A percentile compares a stretch with the other conserved stretches of the same genome.
Evolutionary conservation across 1,284 basidiomycete species (phyloP).

Genomic region (Ustilago curta): DNA sequence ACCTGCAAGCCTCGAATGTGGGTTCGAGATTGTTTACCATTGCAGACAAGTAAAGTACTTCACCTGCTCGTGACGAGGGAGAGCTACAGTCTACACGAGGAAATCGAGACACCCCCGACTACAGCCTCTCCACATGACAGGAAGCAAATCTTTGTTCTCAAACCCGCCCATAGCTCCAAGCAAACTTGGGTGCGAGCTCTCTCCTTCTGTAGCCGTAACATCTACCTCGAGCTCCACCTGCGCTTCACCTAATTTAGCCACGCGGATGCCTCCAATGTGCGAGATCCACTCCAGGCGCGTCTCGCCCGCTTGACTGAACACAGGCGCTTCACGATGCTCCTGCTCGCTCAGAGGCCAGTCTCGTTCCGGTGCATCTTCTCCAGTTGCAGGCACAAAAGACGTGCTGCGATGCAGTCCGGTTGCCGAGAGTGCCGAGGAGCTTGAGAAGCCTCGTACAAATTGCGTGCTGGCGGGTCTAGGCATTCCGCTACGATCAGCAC

Average conservation of each 20-base stretch:
- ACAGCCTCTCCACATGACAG: conserved; percentile 56
- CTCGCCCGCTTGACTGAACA: conserved; percentile 56
- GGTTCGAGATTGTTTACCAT: background rate
- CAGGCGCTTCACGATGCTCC: conserved; percentile 48
- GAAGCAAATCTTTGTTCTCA: conserved; percentile 47
- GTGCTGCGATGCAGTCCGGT: conserved; percentile 32
- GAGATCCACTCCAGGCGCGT: conserved; percentile 64
- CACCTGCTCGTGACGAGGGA: too few species aligned
- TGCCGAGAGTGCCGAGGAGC: conserved; percentile 33
- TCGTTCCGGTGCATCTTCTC: conserved; percentile 17
- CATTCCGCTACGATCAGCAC: conserved; percentile 19
- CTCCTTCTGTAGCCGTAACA: background rate
- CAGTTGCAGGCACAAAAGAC: conserved; percentile 16
- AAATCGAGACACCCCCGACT: conserved; percentile 52
- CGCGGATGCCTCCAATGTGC: conserved; percentile 61
- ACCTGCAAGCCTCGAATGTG: background rate
- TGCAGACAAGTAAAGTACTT: background rate
- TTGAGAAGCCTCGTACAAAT: conserved; percentile 45
- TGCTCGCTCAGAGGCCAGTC: conserved; percentile 46
- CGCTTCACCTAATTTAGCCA: conserved; percentile 49
- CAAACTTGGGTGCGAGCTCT: conserved; percentile 18
- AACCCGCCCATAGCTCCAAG: conserved; percentile 38
- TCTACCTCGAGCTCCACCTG: conserved; percentile 28
- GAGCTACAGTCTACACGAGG: conserved; percentile 20
- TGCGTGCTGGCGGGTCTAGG: conserved; percentile 26